phyloP scores from a whole-genome alignment of 2,329 filamentous ascomycete genomes.

The Colletotrichum sp. region DNA sequence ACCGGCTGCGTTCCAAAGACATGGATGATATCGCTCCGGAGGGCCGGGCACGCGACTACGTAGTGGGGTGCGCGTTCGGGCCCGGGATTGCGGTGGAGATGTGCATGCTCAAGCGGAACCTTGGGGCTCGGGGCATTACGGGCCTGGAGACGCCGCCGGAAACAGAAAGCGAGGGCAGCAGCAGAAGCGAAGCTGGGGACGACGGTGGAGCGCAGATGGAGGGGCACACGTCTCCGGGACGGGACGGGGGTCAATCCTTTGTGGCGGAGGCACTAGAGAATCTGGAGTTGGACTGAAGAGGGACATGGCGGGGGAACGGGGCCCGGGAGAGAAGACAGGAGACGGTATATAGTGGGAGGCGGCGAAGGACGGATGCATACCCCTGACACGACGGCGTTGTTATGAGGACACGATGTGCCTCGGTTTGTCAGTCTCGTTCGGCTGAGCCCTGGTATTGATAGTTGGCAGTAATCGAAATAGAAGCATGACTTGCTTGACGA shows the following conservation, averaged over 20 bases:
- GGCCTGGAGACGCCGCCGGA: constrained; percentile 58
- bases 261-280: constrained; percentile 25
- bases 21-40: constrained; percentile 62
- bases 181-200: constrained; percentile 44
- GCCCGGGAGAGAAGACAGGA: not conserved
- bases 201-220: constrained; percentile 24
- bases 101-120: constrained; percentile 64
- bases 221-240: not conserved
- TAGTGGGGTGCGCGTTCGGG: constrained; percentile 73
- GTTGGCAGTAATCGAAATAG: not conserved
- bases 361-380: not conserved
- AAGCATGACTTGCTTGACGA: not conserved
- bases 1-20: constrained; percentile 62
- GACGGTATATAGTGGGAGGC: not conserved
- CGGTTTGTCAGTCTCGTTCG: not conserved
- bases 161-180: constrained; percentile 55
- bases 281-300: constrained; percentile 25
- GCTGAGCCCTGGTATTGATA: not conserved
- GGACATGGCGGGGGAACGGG: not conserved
- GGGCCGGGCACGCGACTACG: constrained; percentile 56
- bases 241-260: constrained; percentile 17
- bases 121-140: constrained; percentile 29
- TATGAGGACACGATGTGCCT: not conserved
- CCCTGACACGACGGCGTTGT: constrained; percentile 5
- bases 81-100: constrained; percentile 73